phyloP scores from a whole-genome alignment of 495 filamentous ascomycete species.

The Trichoderma parareesei region DNA sequence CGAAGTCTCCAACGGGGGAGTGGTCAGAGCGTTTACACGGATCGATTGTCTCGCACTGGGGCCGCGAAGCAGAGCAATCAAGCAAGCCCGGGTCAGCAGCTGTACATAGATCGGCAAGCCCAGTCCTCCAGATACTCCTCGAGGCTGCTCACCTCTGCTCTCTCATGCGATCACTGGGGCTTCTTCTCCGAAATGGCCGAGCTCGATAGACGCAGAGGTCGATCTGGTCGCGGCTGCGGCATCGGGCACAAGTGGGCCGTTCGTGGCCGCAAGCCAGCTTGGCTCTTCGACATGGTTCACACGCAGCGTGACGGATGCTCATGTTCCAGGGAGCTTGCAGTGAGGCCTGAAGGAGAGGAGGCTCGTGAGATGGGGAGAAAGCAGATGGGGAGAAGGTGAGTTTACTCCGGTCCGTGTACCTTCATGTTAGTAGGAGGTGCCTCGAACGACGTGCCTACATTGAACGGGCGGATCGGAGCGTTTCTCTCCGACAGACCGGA shows the following conservation, averaged over 20 bases:
- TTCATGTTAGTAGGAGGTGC: not conserved
- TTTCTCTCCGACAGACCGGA: not conserved
- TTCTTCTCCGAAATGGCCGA: slow-evolving; percentile 24
- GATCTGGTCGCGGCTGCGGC: slow-evolving; percentile 19
- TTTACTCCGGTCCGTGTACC: not conserved
- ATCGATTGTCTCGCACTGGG: not conserved
- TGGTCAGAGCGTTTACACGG: slow-evolving; percentile 9
- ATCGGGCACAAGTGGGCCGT: slow-evolving; percentile 33
- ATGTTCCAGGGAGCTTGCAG: not conserved
- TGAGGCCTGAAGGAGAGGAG: not conserved
- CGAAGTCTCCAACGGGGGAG: slow-evolving; percentile 14
- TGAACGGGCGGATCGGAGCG: not conserved
- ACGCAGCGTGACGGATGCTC: slow-evolving; percentile 16
- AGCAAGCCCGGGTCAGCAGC: not conserved
- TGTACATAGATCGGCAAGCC: not conserved
- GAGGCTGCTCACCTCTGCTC: slow-evolving; percentile 14
- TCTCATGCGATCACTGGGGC: not conserved
- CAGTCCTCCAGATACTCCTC: not conserved
- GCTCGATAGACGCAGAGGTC: slow-evolving; percentile 32
- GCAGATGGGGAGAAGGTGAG: not conserved
- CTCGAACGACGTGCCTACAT: not conserved
- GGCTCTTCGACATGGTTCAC: slow-evolving; percentile 34
- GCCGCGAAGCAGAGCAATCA: not conserved
- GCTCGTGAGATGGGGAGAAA: not conserved
- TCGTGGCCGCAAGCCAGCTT: slow-evolving; percentile 37